Evolutionary conservation across 345 rosid genomes (phyloP), one percentile per base, ranked within the genome.

Genomic region (Lepidium sativum): DNA sequence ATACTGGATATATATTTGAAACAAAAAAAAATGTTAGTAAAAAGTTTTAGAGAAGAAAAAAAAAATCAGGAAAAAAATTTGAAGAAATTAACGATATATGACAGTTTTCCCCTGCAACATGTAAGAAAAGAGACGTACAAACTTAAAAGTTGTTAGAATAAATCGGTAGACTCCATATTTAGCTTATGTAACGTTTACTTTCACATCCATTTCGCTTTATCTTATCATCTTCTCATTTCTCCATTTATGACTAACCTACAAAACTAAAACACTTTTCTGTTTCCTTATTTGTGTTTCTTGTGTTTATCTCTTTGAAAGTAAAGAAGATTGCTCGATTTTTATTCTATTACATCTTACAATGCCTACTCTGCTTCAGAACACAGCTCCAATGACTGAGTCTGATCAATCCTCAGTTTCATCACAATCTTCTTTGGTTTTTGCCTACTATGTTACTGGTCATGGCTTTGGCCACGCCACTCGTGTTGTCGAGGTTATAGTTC

Each of bases 401-500:
- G 44, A 29, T 20, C 21, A 20, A 18, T 54, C 56, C 29, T 1
- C 29, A 3, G 31, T 27, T 14, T 51, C 76, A 35, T n/a, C 66
- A 17, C 20, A 18, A 11, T 8, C 54, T 34, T 9, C 65, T 56
- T 81, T 89, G 45, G 92, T 92, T 15, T 89, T 92, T 53, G 96
- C 98, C 23, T 92, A 89, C 70, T 89, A 92, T 18, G 92, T 92
- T 74, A 92, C 98, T 60, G 96, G 98, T 15, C 98, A 88, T 69
- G 98, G 98, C 10, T 88, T 92, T 74, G 98, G 98, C 48, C 98
- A 92, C 62, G 95, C 98, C 79, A 92, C 98, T 71, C 98, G 96
- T 47, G 98, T 89, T 25, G 91, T 89, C 15, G 96, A 92, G 95
- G 98, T 91, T 56, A 20, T 44, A n/a, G 3, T 13, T 23, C 6